Conservation (phyloP, 73 alveolate species). For the Paramecium octaurelia region DNA sequence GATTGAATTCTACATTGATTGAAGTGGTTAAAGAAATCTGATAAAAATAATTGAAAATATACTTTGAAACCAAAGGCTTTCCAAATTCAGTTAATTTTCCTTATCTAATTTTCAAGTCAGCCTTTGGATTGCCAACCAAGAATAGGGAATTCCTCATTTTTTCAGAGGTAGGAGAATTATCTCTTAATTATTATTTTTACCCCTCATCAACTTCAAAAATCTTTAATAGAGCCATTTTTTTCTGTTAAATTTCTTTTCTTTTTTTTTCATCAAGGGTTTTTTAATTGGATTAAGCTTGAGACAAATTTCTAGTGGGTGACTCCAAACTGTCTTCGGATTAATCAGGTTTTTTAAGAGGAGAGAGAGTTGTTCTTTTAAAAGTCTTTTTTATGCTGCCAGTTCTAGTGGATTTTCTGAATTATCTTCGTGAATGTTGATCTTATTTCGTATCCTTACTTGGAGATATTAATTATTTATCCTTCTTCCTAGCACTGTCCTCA, state of each 20-base stretch:
- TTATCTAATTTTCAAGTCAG: constrained; percentile 44
- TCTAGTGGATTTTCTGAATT: constrained; percentile 2
- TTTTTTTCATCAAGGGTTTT: constrained; percentile 48
- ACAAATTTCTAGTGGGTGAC: constrained; percentile 37
- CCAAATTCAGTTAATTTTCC: constrained; percentile 61
- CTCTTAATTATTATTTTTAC: background rate
- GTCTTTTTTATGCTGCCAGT: constrained; percentile 42
- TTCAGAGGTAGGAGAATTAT: constrained; percentile 56
- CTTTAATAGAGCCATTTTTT: constrained; percentile 31
- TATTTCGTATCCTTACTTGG: background rate
- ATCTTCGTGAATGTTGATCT: constrained; percentile 24
- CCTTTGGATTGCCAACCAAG: constrained; percentile 54
- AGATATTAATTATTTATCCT: background rate
- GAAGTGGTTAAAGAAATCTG: constrained; percentile 54
- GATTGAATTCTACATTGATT: background rate
- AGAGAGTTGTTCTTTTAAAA: constrained; percentile 14
- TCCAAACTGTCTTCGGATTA: constrained; percentile 43
- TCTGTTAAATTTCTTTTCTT: constrained; percentile 15
- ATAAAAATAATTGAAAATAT: background rate
- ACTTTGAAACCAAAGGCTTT: constrained; percentile 43
- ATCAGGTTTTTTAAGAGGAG: constrained; percentile 36
- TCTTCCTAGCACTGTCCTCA: constrained; percentile 68
- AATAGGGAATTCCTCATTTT: constrained; percentile 54
- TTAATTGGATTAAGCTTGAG: constrained; percentile 9
- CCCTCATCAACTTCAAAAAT: constrained; percentile 54